Conservation (phyloP, 257 asterid species). For the Cynanchum wilfordii region DNA sequence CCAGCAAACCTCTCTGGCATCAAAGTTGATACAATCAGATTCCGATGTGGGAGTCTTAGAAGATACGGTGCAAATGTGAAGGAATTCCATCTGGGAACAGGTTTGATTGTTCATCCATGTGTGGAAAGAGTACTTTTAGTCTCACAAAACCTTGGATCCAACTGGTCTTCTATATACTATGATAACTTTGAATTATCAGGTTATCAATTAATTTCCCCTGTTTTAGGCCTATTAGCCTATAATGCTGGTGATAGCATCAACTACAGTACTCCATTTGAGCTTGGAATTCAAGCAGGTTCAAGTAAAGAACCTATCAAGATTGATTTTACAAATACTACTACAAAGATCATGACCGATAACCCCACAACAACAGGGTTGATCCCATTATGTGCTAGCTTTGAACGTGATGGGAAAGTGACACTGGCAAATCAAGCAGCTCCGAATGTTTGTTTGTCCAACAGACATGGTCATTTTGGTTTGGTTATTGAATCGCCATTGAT, state of each 20-base stretch:
- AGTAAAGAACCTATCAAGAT: slow-evolving; percentile 46
- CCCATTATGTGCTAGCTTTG: slow-evolving; percentile 73
- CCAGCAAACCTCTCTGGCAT: slow-evolving; percentile 71
- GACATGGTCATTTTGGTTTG: slow-evolving; percentile 62
- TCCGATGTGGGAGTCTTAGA: slow-evolving; percentile 76
- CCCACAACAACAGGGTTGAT: slow-evolving; percentile 29
- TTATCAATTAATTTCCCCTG: slow-evolving; percentile 61
- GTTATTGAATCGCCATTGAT: slow-evolving; percentile 63
- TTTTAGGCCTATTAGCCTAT: slow-evolving; percentile 60
- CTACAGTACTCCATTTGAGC: slow-evolving; percentile 38
- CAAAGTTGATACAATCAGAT: slow-evolving; percentile 39
- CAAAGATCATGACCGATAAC: neutral
- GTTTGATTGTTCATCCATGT: slow-evolving; percentile 47
- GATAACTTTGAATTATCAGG: slow-evolving; percentile 58
- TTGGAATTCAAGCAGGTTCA: slow-evolving; percentile 30
- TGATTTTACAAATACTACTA: slow-evolving; percentile 39
- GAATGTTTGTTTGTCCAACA: slow-evolving; percentile 42
- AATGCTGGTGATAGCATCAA: slow-evolving; percentile 30
- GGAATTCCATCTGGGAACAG: slow-evolving; percentile 45
- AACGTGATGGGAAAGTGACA: slow-evolving; percentile 46
- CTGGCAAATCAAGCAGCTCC: slow-evolving; percentile 36
- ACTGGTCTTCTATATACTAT: slow-evolving; percentile 66
- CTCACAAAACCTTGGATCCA: slow-evolving; percentile 54
- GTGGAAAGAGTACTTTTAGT: slow-evolving; percentile 49
- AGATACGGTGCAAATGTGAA: slow-evolving; percentile 62